Evolutionary conservation across 352 stramenopile species (phyloP), one percentile per base, ranked within the genome.

Genomic region (Phytophthora crassamura): DNA sequence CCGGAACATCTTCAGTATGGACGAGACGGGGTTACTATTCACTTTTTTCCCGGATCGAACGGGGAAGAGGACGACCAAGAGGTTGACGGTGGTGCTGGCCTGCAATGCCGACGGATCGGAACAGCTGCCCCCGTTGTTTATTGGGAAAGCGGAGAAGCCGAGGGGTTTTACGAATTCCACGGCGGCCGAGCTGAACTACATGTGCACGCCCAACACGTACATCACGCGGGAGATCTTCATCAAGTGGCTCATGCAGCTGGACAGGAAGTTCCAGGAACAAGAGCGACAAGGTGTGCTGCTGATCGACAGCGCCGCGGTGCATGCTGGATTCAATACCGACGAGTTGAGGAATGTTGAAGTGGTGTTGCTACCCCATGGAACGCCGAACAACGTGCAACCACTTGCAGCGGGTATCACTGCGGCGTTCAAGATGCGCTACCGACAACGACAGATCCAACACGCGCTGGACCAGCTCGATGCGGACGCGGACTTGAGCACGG

Each of bases 81-180:
- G 72, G 1, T 28, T 84, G 20, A 77, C 57, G 2, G 57, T 79
- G 48, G 49, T 30, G 4, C 68, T 68, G 18, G 22, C 48, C 5
- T 70, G 67, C 28, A 85, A 80, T 51, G 67, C 61, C 2, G 65
- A 78, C 30, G 73, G 71, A 8, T 80, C 64, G 4, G 65, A 80
- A 36, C 77, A 72, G 25, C 22, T 80, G 7, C 71, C 54, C 1
- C 47, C 50, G 3, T 39, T 80, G 25, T 75, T 80, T 40, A 73
- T 80, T 38, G 74, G 70, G 16, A 77, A 72, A n/a, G 36, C 70
- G 3, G 65, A 70, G 48, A 65, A 75, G 32, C 70, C 67, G 4
- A 41, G 70, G 11, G 68, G 62, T 5, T 80, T 84, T 40, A 64
- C 48, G 1, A 33, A 3, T 2, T 67, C 35, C 16, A 67, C 48